These are phyloP conservation scores for Cantharellus cinnabarinus DNA, from an alignment of 768 basidiomycete species.

Conservation along the genomic window DNA sequence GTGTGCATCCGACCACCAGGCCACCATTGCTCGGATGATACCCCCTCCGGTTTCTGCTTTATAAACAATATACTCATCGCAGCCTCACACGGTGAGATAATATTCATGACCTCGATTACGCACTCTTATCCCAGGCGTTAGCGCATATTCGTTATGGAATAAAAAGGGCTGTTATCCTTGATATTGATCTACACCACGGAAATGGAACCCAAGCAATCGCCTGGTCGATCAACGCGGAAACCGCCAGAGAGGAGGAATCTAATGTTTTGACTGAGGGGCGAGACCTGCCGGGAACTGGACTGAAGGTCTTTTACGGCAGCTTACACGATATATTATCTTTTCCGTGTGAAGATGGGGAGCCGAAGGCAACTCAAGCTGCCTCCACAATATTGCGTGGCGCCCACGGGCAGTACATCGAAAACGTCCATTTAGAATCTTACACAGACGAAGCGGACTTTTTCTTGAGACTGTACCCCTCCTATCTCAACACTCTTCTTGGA, in stretches of 20 bases:
- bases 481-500: slow-evolving; percentile 38
- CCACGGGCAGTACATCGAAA: slow-evolving; percentile 77
- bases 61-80: slow-evolving; percentile 84
- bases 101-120: not conserved
- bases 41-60: slow-evolving; percentile 86
- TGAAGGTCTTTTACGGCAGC: slow-evolving; percentile 70
- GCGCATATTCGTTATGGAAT: slow-evolving; percentile 67
- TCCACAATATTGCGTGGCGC: slow-evolving; percentile 58
- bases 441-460: slow-evolving; percentile 55
- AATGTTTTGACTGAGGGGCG: slow-evolving; percentile 19
- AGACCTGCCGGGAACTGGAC: slow-evolving; percentile 15
- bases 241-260: slow-evolving; percentile 43
- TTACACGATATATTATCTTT: slow-evolving; percentile 87
- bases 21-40: slow-evolving; percentile 83
- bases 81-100: slow-evolving; percentile 58
- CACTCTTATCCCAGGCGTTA: slow-evolving; percentile 15
- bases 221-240: slow-evolving; percentile 84
- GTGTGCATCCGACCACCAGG: slow-evolving; percentile 80
- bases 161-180: slow-evolving; percentile 64
- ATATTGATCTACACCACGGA: slow-evolving; percentile 86
- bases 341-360: slow-evolving; percentile 84
- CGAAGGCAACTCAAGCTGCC: slow-evolving; percentile 62
- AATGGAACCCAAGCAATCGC: slow-evolving; percentile 87
- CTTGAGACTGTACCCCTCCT: slow-evolving; percentile 44
- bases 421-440: slow-evolving; percentile 65